Evolutionary conservation across 345 rosid genomes (phyloP), one percentile per base, ranked within the genome.

Genomic region (Jatropha curcas): DNA sequence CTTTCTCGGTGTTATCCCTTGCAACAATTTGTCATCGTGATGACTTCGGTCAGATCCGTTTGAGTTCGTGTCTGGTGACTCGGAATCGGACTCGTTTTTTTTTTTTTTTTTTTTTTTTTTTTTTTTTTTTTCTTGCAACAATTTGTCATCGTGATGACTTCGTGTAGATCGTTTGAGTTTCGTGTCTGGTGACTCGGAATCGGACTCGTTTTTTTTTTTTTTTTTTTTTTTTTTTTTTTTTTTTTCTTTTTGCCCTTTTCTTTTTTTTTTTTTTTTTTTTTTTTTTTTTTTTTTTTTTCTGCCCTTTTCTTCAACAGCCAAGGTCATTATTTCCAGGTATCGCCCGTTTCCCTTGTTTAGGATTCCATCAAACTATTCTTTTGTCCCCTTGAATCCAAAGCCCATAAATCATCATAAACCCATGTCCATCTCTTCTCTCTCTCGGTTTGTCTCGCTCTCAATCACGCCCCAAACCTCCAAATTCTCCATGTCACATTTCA

Each of bases 401-500:
- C 45, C 46, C 25, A 0, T 2, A 27, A 43, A 25, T 50, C 60
- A 22, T 27, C 34, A 6, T 17, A 35, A 9, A 45, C 33, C 45
- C 25, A 77, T 72, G 77, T 67, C 48, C 5, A 25, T 73, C 17
- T 68, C 58, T 33, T 19, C 52, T 7, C 30, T 73, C 8, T 12
- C 65, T 68, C 61, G 81, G 37, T 70, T 39, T 61, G 58, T 76
- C 37, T 70, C 82, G 20, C 34, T 51, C 14, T 76, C 86, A 60
- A 13, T 84, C 55, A 58, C 50, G 41, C 37, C 80, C 60, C 59
- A 77, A 56, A 70, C 65, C 31, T 69, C 57, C 68, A 81, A 80
- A 50, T 7, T 84, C 72, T 81, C 82, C 55, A 39, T 80, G 60
- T 76, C 73, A 59, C 71, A 39, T 14, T 77, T 76, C 67, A 37